phyloP scores from a whole-genome alignment of 169 alveolate species.

The Plasmodium cynomolgi region DNA sequence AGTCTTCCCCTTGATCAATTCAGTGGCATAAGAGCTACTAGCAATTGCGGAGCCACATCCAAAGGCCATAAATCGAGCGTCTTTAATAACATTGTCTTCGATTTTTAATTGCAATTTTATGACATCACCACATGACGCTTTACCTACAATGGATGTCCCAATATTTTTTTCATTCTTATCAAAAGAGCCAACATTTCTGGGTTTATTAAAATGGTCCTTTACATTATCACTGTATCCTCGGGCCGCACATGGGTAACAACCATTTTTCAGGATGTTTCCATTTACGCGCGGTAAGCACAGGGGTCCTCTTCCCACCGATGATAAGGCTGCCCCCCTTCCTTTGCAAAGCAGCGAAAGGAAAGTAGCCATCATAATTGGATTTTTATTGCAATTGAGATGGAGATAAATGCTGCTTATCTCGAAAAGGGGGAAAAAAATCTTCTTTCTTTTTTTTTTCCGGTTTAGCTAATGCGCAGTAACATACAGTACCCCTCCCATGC shows the following conservation, averaged over 20 bases:
- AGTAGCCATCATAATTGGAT: slow-evolving; percentile 14
- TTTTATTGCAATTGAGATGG: not conserved
- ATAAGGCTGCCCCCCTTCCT: not conserved
- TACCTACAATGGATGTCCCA: slow-evolving; percentile 99
- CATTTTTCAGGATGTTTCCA: slow-evolving; percentile 6
- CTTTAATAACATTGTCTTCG: slow-evolving; percentile 93
- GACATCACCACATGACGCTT: slow-evolving; percentile 99
- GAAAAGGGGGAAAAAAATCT: not conserved
- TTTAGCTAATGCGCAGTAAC: not conserved
- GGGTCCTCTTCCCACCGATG: not conserved
- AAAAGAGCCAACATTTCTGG: slow-evolving; percentile 93
- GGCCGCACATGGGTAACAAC: not conserved
- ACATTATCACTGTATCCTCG: slow-evolving; percentile 89
- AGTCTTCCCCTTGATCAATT: slow-evolving; percentile 95
- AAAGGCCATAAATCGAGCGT: slow-evolving; percentile 97
- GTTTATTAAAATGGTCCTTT: slow-evolving; percentile 94
- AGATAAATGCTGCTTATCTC: not conserved
- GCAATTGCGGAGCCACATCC: slow-evolving; percentile 99
- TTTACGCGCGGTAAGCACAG: slow-evolving; percentile 11
- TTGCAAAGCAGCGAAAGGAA: slow-evolving; percentile 12
- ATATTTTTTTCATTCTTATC: slow-evolving; percentile 84
- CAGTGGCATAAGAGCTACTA: slow-evolving; percentile 97
- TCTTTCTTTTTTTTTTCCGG: not conserved
- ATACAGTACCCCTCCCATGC: not conserved
- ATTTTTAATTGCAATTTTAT: slow-evolving; percentile 96